Evolutionary conservation across 805 yeast species (phyloP).

Genomic region (Lipomyces spencermartinsiae): DNA sequence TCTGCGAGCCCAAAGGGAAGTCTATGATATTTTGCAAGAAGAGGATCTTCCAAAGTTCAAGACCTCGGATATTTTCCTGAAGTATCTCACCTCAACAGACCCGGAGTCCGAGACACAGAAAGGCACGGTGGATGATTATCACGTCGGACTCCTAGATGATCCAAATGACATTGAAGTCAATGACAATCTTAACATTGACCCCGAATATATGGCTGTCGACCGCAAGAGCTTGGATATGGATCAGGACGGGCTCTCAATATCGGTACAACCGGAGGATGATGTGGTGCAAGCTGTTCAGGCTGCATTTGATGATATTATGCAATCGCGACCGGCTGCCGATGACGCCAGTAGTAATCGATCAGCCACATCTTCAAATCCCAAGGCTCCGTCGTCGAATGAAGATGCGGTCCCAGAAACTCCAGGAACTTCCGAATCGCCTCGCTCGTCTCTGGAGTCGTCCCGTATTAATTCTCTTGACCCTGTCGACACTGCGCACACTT

Average conservation of each 20-base stretch:
- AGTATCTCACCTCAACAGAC: slow-evolving; percentile 54
- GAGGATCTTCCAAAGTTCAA: slow-evolving; percentile 66
- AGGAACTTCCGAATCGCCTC: slow-evolving; percentile 8
- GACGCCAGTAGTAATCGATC: slow-evolving; percentile 33
- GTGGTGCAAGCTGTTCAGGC: slow-evolving; percentile 69
- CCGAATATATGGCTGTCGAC: slow-evolving; percentile 38
- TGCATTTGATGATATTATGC: slow-evolving; percentile 64
- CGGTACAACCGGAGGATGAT: slow-evolving; percentile 40
- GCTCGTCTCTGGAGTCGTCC: slow-evolving; percentile 21
- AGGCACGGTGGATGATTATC: slow-evolving; percentile 43
- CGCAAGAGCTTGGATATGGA: slow-evolving; percentile 26
- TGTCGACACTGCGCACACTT: slow-evolving; percentile 9
- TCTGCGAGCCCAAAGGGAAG: slow-evolving; percentile 62
- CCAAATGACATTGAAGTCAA: slow-evolving; percentile 47
- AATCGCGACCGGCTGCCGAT: slow-evolving; percentile 31
- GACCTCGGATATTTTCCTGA: slow-evolving; percentile 60
- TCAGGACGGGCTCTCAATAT: slow-evolving; percentile 28
- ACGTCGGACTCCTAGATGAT: slow-evolving; percentile 41
- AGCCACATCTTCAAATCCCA: slow-evolving; percentile 16
- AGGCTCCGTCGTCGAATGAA: slow-evolving; percentile 1
- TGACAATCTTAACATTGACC: slow-evolving; percentile 45
- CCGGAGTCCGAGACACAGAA: slow-evolving; percentile 27
- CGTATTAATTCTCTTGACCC: slow-evolving; percentile 7
- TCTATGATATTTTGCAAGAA: slow-evolving; percentile 57
- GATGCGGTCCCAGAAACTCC: slow-evolving; percentile 5